Percentiles rank a stretch among this genome's conserved stretches.
phyloP scores from a whole-genome alignment of 2,329 filamentous ascomycete species.

The Talaromyces sp. region DNA sequence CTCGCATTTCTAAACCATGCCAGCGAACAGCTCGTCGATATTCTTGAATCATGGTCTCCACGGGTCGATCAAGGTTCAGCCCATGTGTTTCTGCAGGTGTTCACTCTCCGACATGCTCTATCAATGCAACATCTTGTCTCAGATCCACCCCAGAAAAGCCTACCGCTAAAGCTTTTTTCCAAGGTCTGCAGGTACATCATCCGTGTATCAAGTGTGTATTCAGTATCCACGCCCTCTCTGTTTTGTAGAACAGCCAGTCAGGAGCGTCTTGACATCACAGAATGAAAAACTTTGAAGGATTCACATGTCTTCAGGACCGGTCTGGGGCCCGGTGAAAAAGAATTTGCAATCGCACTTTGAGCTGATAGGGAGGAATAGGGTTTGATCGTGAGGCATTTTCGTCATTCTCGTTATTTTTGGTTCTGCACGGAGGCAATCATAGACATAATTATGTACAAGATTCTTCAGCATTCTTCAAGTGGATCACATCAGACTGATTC shows the following conservation, averaged over 20 bases:
- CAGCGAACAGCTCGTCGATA: background rate
- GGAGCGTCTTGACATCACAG: background rate
- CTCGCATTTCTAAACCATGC: background rate
- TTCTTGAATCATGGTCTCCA: background rate
- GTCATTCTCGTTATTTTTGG: background rate
- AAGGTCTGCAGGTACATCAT: background rate
- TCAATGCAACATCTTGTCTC: slow-evolving; percentile 3
- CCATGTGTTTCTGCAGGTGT: slow-evolving; percentile 15
- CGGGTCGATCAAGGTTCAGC: slow-evolving; percentile 11
- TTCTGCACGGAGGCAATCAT: background rate
- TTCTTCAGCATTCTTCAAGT: background rate
- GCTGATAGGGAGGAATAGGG: no score
- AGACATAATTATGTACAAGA: slow-evolving; percentile 1
- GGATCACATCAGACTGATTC: slow-evolving; percentile 22
- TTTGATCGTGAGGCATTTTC: background rate
- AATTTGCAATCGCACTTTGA: no score
- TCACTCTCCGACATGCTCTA: slow-evolving; percentile 10
- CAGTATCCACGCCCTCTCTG: background rate
- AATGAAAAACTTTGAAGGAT: background rate
- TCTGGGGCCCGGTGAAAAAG: background rate
- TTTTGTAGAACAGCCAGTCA: background rate
- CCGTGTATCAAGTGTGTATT: background rate
- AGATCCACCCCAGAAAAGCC: slow-evolving; percentile 5
- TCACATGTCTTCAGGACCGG: background rate
- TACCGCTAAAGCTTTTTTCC: background rate